A percentile compares a stretch with the other conserved stretches of the same genome.
Conservation (phyloP, 768 basidiomycete species). For the Termitomyces sp. region DNA sequence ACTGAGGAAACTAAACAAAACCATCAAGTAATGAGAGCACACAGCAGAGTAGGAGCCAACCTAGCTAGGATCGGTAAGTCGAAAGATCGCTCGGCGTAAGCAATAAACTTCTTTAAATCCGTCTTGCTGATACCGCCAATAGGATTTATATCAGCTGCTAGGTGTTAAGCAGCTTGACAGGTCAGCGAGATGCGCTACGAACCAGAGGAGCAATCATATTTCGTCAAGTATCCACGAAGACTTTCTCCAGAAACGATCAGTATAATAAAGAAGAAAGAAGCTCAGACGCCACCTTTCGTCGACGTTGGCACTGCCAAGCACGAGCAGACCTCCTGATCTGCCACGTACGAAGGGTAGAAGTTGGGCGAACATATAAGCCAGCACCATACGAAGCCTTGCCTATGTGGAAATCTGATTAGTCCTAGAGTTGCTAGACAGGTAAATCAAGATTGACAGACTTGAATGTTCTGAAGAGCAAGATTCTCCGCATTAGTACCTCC, state of each 20-base stretch:
- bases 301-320: conserved; percentile 97
- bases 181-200: conserved; percentile 10
- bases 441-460: conserved; percentile 36
- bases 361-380: conserved; percentile 93
- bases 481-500: conserved; percentile 90
- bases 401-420: conserved; percentile 21
- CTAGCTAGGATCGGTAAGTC: conserved; percentile 78
- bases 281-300: conserved; percentile 73
- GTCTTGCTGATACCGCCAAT: conserved; percentile 98
- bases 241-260: conserved; percentile 31
- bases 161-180: background rate
- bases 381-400: conserved; percentile 92
- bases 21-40: background rate
- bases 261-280: background rate
- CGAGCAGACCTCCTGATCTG: conserved; percentile 77
- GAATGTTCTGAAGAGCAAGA: conserved; percentile 95
- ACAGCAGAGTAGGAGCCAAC: conserved; percentile 31
- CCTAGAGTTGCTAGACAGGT: background rate
- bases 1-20: conserved; percentile 65
- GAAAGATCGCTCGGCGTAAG: conserved; percentile 72
- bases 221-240: conserved; percentile 93
- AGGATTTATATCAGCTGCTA: conserved; percentile 90
- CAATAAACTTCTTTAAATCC: conserved; percentile 94
- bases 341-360: conserved; percentile 90
- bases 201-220: conserved; percentile 96